These are phyloP conservation scores for Aspergillus melleus DNA, from an alignment of 2,329 filamentous ascomycete genomes.

Conservation along the genomic window DNA sequence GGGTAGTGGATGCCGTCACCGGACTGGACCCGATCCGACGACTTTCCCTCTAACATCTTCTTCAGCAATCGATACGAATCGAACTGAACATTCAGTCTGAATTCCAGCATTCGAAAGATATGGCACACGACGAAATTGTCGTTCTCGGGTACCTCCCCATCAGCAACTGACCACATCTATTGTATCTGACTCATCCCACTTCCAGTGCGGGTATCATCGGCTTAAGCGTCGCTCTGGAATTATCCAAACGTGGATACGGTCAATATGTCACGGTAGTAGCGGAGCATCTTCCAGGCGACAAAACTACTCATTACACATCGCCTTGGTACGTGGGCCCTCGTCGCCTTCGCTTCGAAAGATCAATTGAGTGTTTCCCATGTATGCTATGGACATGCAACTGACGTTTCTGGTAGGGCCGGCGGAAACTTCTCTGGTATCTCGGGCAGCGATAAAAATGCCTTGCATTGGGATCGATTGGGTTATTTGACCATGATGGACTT, in stretches of 20 bases:
- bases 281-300: constrained; percentile 45
- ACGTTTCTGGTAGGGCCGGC: constrained; percentile 35
- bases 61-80: background rate
- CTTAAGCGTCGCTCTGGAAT: constrained; percentile 10
- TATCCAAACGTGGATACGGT: constrained; percentile 9
- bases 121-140: constrained; percentile 3
- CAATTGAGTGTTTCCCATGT: background rate
- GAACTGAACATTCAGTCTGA: too few species aligned
- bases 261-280: constrained; percentile 37
- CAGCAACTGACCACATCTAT: background rate
- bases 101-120: background rate
- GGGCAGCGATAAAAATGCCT: constrained; percentile 42
- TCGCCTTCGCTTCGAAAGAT: background rate
- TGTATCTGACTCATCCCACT: background rate
- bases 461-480: constrained; percentile 45
- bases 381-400: background rate
- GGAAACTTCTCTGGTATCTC: constrained; percentile 50
- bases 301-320: constrained; percentile 41
- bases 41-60: background rate
- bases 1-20: background rate
- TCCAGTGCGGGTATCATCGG: constrained; percentile 11
- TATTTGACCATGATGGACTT: constrained; percentile 37
- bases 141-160: constrained; percentile 1
- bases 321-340: constrained; percentile 34
- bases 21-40: background rate